phyloP scores from a whole-genome alignment of 371 early-diverging fungal species.

The Batkoa obscura region DNA sequence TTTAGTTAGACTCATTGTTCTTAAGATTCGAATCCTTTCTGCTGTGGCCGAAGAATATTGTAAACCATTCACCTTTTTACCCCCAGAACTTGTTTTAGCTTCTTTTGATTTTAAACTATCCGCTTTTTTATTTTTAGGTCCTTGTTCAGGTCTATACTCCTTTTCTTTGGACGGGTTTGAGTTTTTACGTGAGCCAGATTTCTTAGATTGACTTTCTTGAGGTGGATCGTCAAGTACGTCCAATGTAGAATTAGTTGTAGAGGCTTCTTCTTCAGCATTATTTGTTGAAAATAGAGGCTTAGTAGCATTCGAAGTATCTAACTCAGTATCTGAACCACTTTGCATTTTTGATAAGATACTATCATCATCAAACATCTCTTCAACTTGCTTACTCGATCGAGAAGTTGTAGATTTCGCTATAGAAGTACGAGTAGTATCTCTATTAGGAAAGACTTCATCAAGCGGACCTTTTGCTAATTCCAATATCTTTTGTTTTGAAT shows the following conservation, averaged over 20 bases:
- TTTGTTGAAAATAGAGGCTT: neutral
- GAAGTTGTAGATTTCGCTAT: neutral
- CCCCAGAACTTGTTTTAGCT: neutral
- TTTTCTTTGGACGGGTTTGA: neutral
- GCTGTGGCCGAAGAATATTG: neutral
- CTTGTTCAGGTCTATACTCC: neutral
- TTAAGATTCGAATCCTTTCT: neutral
- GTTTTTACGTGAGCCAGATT: neutral
- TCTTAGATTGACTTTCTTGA: neutral
- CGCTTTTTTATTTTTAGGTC: neutral
- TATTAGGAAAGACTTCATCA: neutral
- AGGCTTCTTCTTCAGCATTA: neutral
- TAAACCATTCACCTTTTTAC: neutral
- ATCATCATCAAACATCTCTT: neutral
- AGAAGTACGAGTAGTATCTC: neutral
- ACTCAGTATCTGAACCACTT: slow-evolving; percentile 2
- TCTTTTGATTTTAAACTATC: neutral
- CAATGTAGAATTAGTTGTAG: neutral
- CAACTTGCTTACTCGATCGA: neutral
- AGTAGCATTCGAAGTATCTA: neutral
- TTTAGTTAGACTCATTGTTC: slow-evolving; percentile 1
- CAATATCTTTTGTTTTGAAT: neutral
- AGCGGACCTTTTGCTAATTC: neutral
- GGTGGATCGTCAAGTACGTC: neutral
- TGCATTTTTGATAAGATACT: neutral